Base-by-base conservation (phyloP, 345 rosid species). In the Geranium rotundifolium region DNA sequence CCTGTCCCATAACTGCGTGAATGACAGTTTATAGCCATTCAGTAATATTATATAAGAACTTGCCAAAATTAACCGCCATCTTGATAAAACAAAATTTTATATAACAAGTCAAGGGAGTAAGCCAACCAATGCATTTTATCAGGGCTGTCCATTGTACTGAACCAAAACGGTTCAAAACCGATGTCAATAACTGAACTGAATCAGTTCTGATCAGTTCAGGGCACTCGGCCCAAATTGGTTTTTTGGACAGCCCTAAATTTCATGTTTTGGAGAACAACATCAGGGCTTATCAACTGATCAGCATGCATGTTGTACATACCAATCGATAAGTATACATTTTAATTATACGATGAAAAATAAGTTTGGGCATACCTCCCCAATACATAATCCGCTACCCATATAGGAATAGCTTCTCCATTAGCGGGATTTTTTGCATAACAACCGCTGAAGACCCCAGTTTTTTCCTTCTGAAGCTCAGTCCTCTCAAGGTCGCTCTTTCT, bases 331-430 rank as follows among this genome's bases (percentile, higher is more conserved):
- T 34, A 34, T 34, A 34, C 12, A 8, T 23, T 23, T 23, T 23
- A 15, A 31, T 30, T 1, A 55, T n/a, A 20, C 31, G 20, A 9
- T 34, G 37, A 10, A 63, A 17, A 16, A 19, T 30, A 54, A 60
- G 31, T n/a, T 5, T 41, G 30, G 4, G 17, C 66, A 58, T 56
- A 86, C 96, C 88, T 86, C 34, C 85, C 95, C 77, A 89, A 74
- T 61, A 91, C 96, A 65, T 91, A 87, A 78, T 89, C 90, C n/a
- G 91, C 97, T 61, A 88, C 85, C 95, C 97, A 91, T 68, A 90
- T 81, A 60, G 95, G 95, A 63, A 90, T 84, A 54, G 89, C 81
- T 73, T 89, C 88, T 17, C 93, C 91, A 72, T 69, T 89, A 60
- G 80, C 90, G 55, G 93, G 90, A 80, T 92, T 92, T 79, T 78